A percentile compares a stretch with the other conserved stretches of the same genome.
These are phyloP conservation scores for Puccinia novopanici DNA, from an alignment of 1,284 basidiomycete species.

Conservation along the genomic window DNA sequence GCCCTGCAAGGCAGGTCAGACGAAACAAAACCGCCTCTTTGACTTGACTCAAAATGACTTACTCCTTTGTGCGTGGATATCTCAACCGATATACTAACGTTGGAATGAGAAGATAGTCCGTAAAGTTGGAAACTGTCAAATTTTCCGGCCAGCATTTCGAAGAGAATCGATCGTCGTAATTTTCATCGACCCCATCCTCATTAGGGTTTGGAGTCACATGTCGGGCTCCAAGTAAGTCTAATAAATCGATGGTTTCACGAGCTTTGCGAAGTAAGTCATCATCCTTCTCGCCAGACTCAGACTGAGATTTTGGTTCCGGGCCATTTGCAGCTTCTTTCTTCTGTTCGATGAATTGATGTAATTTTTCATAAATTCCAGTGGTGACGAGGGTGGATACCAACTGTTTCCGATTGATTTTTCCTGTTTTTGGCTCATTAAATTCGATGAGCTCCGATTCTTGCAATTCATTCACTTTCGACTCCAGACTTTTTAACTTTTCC, in stretches of 20 bases:
- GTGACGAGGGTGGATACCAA: slow-evolving; percentile 10
- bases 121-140: slow-evolving; percentile 79
- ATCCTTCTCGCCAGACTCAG: background rate
- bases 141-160: slow-evolving; percentile 74
- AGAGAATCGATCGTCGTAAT: slow-evolving; percentile 60
- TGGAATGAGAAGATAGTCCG: slow-evolving; percentile 83
- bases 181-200: slow-evolving; percentile 64
- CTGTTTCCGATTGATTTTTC: background rate
- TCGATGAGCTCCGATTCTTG: background rate
- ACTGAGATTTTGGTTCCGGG: background rate
- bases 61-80: slow-evolving; percentile 78
- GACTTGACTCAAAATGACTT: slow-evolving; percentile 61
- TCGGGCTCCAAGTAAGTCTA: slow-evolving; percentile 74
- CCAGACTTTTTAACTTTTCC: slow-evolving; percentile 58
- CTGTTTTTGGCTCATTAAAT: background rate
- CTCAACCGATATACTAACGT: slow-evolving; percentile 94
- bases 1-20: background rate
- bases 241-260: slow-evolving; percentile 69
- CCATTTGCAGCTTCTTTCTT: background rate
- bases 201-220: slow-evolving; percentile 65
- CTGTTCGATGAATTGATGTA: slow-evolving; percentile 20
- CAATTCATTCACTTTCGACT: background rate
- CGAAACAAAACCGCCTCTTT: background rate
- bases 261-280: slow-evolving; percentile 62
- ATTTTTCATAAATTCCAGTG: slow-evolving; percentile 6